phyloP scores from a whole-genome alignment of 1,284 basidiomycete genomes.

The Farysia itapuensis region DNA sequence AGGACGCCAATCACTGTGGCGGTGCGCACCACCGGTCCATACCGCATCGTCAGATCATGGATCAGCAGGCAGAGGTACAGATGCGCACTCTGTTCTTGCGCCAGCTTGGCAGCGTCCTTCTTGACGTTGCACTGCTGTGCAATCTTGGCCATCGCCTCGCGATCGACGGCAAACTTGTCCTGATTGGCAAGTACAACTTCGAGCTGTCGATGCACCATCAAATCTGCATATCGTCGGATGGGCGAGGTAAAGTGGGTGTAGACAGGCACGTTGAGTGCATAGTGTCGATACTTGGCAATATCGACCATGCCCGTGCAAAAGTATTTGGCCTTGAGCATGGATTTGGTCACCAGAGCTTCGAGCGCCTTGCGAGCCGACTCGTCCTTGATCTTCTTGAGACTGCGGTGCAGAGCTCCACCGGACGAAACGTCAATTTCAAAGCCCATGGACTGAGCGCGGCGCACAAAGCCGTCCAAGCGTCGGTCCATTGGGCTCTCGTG shows the following conservation, averaged over 20 bases:
- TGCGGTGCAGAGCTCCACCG: slow-evolving; percentile 79
- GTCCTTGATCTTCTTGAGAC: slow-evolving; percentile 70
- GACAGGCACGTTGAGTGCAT: slow-evolving; percentile 82
- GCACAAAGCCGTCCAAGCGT: slow-evolving; percentile 31
- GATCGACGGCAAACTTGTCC: slow-evolving; percentile 91
- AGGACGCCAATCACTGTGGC: slow-evolving; percentile 91
- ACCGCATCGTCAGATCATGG: slow-evolving; percentile 85
- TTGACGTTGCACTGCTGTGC: slow-evolving; percentile 77
- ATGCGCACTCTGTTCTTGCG: slow-evolving; percentile 94
- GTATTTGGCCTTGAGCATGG: slow-evolving; percentile 89
- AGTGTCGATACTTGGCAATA: slow-evolving; percentile 96
- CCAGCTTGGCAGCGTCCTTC: slow-evolving; percentile 82
- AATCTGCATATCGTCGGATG: slow-evolving; percentile 74
- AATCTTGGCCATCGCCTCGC: slow-evolving; percentile 93
- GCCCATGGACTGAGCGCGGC: slow-evolving; percentile 71
- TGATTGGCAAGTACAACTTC: slow-evolving; percentile 76
- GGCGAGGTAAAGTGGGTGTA: slow-evolving; percentile 89
- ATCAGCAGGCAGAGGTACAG: slow-evolving; percentile 92
- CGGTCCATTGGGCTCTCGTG: slow-evolving; percentile 91
- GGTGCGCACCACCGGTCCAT: slow-evolving; percentile 83
- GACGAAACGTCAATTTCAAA: slow-evolving; percentile 78
- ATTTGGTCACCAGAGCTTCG: slow-evolving; percentile 80
- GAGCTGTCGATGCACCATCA: slow-evolving; percentile 93
- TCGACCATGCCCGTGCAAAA: slow-evolving; percentile 99
- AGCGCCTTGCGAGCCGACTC: slow-evolving; percentile 70